Evolutionary conservation across 2,329 filamentous ascomycete genomes (phyloP).

Genomic region (Aurifilum marmelostoma): DNA sequence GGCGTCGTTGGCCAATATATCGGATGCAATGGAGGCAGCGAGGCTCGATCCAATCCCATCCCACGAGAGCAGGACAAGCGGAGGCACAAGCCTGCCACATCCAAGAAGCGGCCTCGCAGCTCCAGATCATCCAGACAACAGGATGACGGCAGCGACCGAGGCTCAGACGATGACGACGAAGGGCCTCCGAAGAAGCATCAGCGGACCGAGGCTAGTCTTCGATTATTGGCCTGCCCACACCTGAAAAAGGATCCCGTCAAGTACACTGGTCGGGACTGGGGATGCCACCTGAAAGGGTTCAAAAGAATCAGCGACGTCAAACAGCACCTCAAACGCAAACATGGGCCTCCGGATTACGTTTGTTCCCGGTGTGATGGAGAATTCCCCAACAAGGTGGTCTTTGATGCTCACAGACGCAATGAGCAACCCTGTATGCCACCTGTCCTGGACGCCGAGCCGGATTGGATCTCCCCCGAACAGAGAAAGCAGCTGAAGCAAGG

Average conservation of each 20-base stretch:
- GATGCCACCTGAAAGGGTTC: background rate
- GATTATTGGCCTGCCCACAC: background rate
- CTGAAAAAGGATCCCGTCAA: background rate
- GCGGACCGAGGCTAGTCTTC: background rate
- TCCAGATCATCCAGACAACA: background rate
- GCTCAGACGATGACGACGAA: background rate
- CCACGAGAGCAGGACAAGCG: background rate
- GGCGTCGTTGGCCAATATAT: background rate
- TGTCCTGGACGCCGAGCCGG: background rate
- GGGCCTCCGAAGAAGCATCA: background rate
- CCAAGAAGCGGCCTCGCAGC: background rate
- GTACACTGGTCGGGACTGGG: background rate
- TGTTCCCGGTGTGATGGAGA: background rate
- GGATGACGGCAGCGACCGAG: background rate
- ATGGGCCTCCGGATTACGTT: background rate
- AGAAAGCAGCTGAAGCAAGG: background rate
- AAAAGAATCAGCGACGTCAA: background rate
- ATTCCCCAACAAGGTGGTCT: background rate
- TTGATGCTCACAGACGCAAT: background rate
- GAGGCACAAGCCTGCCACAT: background rate
- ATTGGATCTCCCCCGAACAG: background rate
- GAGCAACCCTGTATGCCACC: background rate
- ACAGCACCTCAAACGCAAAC: background rate
- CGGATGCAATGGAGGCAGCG: slow-evolving; percentile 1
- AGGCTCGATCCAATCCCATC: background rate